These are phyloP conservation scores for Didymella segeticola DNA, from an alignment of 2,329 filamentous ascomycete genomes.

Conservation along the genomic window DNA sequence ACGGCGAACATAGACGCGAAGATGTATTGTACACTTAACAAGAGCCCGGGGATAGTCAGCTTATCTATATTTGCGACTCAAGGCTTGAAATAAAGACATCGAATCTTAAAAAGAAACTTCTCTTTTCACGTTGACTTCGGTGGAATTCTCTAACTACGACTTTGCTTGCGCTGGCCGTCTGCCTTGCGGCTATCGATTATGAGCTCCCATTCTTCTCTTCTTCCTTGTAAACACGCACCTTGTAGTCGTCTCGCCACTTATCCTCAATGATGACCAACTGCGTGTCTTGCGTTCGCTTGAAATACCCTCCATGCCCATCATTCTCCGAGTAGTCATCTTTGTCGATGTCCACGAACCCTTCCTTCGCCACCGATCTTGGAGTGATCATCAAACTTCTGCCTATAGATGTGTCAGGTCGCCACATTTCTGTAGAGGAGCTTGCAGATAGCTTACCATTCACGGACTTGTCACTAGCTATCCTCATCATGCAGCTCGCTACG, in stretches of 20 bases:
- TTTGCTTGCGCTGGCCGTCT: not conserved
- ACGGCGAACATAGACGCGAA: too few relatives aligned
- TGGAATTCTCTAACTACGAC: not conserved
- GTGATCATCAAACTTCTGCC: slow-evolving; percentile 53
- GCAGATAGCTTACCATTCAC: slow-evolving; percentile 23
- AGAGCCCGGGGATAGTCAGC: too few relatives aligned
- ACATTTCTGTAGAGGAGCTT: not conserved
- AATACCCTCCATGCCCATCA: slow-evolving; percentile 42
- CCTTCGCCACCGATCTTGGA: slow-evolving; percentile 47
- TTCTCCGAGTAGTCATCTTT: slow-evolving; percentile 48
- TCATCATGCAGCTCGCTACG: slow-evolving; percentile 44
- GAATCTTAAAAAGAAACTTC: too few relatives aligned
- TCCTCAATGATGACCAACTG: slow-evolving; percentile 55
- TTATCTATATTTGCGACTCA: too few relatives aligned
- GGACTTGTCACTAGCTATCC: slow-evolving; percentile 35
- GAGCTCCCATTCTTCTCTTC: slow-evolving; percentile 2
- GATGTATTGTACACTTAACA: too few relatives aligned
- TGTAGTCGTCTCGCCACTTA: slow-evolving; percentile 49
- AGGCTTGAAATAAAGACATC: too few relatives aligned
- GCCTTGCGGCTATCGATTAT: not conserved
- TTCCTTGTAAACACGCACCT: slow-evolving; percentile 46
- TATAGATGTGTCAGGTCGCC: slow-evolving; percentile 11
- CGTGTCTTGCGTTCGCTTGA: slow-evolving; percentile 49
- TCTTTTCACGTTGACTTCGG: too few relatives aligned
- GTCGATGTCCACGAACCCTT: slow-evolving; percentile 52